phyloP scores from a whole-genome alignment of 371 early-diverging fungal species.

The Mortierella sp. region DNA sequence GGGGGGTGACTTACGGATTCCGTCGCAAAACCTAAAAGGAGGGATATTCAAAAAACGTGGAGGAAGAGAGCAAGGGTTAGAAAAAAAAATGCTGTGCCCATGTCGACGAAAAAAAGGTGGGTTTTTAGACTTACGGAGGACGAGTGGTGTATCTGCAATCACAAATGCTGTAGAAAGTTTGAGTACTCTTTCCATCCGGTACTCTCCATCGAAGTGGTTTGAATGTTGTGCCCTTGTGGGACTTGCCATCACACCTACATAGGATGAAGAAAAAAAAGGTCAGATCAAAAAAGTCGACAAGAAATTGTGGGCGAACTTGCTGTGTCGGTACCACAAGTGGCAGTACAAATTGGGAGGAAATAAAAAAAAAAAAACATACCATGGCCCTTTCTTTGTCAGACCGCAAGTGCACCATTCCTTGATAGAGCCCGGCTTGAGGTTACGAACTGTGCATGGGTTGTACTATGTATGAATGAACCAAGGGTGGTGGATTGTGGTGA shows the following conservation, averaged over 20 bases:
- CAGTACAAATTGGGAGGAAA: neutral
- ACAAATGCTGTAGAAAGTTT: constrained; percentile 54
- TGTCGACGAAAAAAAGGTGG: neutral
- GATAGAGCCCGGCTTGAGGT: constrained; percentile 55
- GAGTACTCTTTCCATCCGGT: constrained; percentile 42
- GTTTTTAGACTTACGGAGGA: constrained; percentile 26
- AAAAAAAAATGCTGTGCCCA: neutral
- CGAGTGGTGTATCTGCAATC: constrained; percentile 55
- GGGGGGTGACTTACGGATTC: constrained; percentile 52
- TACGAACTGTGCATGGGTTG: constrained; percentile 52
- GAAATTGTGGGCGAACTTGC: neutral
- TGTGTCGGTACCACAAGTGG: neutral
- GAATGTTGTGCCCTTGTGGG: constrained; percentile 54
- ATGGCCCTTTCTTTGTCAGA: constrained; percentile 53
- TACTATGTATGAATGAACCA: constrained; percentile 22
- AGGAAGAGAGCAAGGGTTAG: neutral
- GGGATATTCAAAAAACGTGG: neutral
- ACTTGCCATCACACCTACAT: constrained; percentile 47
- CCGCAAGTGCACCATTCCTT: constrained; percentile 58
- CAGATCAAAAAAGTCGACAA: neutral
- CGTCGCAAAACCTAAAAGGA: constrained; percentile 38
- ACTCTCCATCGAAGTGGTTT: constrained; percentile 54
- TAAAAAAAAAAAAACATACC: constrained; percentile 26
- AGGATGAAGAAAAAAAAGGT: neutral
- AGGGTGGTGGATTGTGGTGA: neutral